Evolutionary conservation across 2,329 filamentous ascomycete genomes (phyloP), one percentile per base, ranked within the genome.

Genomic region (Monilinia laxa): DNA sequence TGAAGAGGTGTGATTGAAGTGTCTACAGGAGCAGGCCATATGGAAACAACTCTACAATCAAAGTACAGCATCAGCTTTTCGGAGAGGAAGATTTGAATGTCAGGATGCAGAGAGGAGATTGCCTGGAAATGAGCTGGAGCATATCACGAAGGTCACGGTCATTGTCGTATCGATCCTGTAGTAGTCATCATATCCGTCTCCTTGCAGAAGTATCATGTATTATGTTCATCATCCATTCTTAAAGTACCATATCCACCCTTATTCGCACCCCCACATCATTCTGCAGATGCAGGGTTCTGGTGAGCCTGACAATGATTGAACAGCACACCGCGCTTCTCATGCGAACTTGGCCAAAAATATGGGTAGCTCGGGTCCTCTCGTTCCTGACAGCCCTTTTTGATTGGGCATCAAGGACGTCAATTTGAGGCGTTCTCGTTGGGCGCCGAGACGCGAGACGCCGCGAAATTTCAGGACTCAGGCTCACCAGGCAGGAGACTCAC

Each of bases 391-490:
- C 71, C 72, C 68, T 67, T 68, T 69, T 69, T 74, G 66, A 73
- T 74, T 71, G 72, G 74, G 74, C 72, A 75, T 70, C 73, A 75
- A 72, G 45, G 68, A 62, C 49, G n/a, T 51, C 38, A 62, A 70
- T 52, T 65, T 62, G 57, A 67, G 67, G 65, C 68, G 71, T 71
- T 70, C 69, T 69, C 68, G 73, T 75, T 75, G 73, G 73, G 73
- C 71, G 63, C 60, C 54, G 69, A 71, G 69, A 70, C 72, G 73
- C 72, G 66, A 73, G 70, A 68, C 72, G 72, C 72, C 65, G 60
- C 69, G 69, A 71, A 69, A 57, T 69, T 63, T 40, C 16, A 62
- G 58, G 58, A 40, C 45, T 62, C 58, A 62, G 45, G 58, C 45
- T 51, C 31, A 23, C 31, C 45, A 35, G 18, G 45, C 65, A 63